These are phyloP conservation scores for Dothideomycetes sp. DNA, from an alignment of 2,329 filamentous ascomycete species.

Conservation along the genomic window DNA sequence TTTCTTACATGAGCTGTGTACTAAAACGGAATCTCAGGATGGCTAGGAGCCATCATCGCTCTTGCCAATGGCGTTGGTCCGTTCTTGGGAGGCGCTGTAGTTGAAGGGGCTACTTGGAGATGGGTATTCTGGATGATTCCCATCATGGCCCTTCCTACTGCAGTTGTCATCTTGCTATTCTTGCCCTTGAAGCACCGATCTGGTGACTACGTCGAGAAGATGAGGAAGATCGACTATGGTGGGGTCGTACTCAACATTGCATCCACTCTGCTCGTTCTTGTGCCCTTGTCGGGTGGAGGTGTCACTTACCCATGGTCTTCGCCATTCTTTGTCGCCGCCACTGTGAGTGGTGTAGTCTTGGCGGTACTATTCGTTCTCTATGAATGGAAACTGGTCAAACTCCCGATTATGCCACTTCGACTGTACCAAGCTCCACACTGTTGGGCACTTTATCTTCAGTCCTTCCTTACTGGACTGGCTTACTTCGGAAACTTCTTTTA, in stretches of 20 bases:
- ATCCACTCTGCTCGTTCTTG: conserved; percentile 40
- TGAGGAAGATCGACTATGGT: conserved; percentile 44
- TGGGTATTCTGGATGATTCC: conserved; percentile 37
- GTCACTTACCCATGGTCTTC: conserved; percentile 47
- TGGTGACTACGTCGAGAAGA: conserved; percentile 41
- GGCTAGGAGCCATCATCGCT: too few relatives aligned
- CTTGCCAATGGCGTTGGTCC: conserved; percentile 47
- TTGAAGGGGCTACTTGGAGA: conserved; percentile 19
- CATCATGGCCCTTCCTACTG: conserved; percentile 42
- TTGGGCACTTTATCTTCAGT: conserved; percentile 37
- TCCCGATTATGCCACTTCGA: conserved; percentile 39
- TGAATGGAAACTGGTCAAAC: conserved; percentile 42
- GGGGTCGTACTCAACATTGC: conserved; percentile 40
- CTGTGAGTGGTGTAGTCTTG: conserved; percentile 41
- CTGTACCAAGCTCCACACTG: not conserved
- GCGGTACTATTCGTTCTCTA: conserved; percentile 44
- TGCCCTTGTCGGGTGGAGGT: conserved; percentile 51
- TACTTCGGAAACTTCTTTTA: conserved; percentile 39
- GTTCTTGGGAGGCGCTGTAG: conserved; percentile 44
- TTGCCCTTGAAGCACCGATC: conserved; percentile 49
- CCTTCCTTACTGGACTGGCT: conserved; percentile 45
- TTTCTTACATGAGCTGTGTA: conserved; percentile 43
- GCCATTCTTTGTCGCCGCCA: conserved; percentile 44
- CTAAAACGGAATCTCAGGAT: too few relatives aligned
- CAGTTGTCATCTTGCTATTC: conserved; percentile 42